Base-by-base conservation (phyloP, 345 rosid genomes). In the Brassica rapa region DNA sequence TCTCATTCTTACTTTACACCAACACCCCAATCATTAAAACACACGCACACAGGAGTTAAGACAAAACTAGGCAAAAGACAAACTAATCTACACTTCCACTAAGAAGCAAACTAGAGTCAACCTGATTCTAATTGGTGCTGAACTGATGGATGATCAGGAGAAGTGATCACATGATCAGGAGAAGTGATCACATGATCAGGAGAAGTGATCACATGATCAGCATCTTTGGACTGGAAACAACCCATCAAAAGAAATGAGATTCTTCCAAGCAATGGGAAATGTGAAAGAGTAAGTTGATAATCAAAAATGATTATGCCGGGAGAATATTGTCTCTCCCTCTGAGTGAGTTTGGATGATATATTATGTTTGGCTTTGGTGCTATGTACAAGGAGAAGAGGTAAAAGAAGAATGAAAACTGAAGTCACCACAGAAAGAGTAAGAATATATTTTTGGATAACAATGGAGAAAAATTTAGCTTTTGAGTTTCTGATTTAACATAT, bases 221-320 rank as follows among this genome's bases (percentile, higher is more conserved):
- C 37, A 49, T 87, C 86, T 82, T 86, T 92, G 72, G 95, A 90
- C 83, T 86, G 97, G 41, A 86, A 85, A 57, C 97, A 92, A 76
- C 97, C 97, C 97, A 90, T 35, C 53, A 59, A 71, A 37, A 59
- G 35, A 12, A 51, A 37, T 32, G 12, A 59, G 27, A 69, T 29
- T 29, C 24, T 71, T 11, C 1, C 23, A 1, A 35, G 33, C 6
- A 71, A 71, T 64, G 49, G 46, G 25, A 63, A 33, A 63, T 16
- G 23, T 1, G 49, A 35, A 64, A 37, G 25, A 30, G 39, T 15
- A 30, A 62, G 43, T 62, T 62, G 65, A 62, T 62, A n/a, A 62
- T 7, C 6, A 65, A 37, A 5, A 65, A 65, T 19, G 69, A 5
- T 64, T 64, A 19, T 64, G 68, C 49, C 68, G 51, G 32, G 74